Conservation (phyloP, 2,329 filamentous ascomycete species). For the Aspergillus luchuensis region DNA sequence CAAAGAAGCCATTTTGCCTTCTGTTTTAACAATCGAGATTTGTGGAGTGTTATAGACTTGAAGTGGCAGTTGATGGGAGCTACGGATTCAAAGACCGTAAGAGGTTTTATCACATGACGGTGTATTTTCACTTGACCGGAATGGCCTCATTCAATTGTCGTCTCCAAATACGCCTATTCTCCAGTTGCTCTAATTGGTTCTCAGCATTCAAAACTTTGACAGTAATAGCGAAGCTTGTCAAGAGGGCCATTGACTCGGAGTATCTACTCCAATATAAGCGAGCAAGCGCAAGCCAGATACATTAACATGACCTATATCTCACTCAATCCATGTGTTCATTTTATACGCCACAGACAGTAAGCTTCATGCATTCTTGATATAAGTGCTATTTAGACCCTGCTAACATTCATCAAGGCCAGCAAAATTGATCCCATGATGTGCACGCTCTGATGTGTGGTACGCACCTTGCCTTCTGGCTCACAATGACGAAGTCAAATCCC, state of each 20-base stretch:
- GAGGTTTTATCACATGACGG: neutral
- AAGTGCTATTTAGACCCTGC: neutral
- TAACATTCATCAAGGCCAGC: neutral
- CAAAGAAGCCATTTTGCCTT: slow-evolving; percentile 5
- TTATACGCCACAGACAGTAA: neutral
- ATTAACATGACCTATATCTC: no score
- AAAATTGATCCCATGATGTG: neutral
- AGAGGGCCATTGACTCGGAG: no score
- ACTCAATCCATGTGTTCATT: no score
- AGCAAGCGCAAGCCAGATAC: no score
- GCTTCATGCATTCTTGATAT: neutral
- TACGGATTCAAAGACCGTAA: neutral
- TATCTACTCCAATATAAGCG: no score
- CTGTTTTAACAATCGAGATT: neutral
- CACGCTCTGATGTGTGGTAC: neutral
- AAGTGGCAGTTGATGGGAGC: neutral
- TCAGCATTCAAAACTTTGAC: no score
- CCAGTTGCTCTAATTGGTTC: no score
- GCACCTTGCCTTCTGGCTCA: neutral
- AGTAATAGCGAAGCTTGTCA: no score
- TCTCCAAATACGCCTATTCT: neutral
- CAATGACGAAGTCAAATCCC: neutral
- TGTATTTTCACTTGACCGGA: neutral
- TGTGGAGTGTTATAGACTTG: neutral
- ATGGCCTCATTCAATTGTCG: neutral